Base-by-base conservation (phyloP, 352 stramenopile genomes). In the Phytophthora citricola region DNA sequence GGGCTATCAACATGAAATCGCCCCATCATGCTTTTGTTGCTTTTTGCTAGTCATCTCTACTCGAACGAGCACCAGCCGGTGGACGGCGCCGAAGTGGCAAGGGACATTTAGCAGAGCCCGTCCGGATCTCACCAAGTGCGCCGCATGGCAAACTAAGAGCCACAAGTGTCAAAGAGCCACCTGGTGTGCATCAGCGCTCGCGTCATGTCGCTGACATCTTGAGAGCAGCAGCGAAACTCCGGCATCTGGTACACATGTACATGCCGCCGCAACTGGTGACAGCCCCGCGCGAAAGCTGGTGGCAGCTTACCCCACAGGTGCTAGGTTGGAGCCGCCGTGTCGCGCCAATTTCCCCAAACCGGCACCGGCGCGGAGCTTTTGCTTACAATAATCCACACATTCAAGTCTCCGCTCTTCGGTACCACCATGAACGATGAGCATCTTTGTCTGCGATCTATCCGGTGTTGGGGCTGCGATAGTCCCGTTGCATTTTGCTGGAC, bases 151-250 rank as follows among this genome's bases (percentile, higher is more conserved):
- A 24, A 55, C 48, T 48, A 54, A 68, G 63, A 60, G 58, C 63
- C 58, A 70, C 63, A 71, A 63, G 52, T 58, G 49, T 66, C 56
- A 71, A 53, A 29, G 22, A 26, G 58, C 68, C 66, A 75, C 56
- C 49, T 75, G 67, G 54, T 67, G 55, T 71, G 53, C 63, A 41
- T 58, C 55, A 43, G 63, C 53, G 48, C 5, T 73, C 61, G 58
- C 39, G 54, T 71, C 64, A 68, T 77, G 69, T 74, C 69, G 59
- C 69, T 62, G 59, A 58, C 48, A 77, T 67, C 69, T 67, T 58
- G 41, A 61, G 56, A 74, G 46, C 31, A 65, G 46, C 64, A 54
- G 43, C 45, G 55, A 64, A 69, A 63, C 24, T 22, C 41, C 44
- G n/a, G 52, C 51, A 68, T 27, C 58, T 63, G 60, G 41, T 36